Percentiles rank a stretch among this genome's conserved stretches.
These are phyloP conservation scores for Physcomitrium patens DNA, from an alignment of 225 moss, liverwort and hornwort species.

Conservation along the genomic window DNA sequence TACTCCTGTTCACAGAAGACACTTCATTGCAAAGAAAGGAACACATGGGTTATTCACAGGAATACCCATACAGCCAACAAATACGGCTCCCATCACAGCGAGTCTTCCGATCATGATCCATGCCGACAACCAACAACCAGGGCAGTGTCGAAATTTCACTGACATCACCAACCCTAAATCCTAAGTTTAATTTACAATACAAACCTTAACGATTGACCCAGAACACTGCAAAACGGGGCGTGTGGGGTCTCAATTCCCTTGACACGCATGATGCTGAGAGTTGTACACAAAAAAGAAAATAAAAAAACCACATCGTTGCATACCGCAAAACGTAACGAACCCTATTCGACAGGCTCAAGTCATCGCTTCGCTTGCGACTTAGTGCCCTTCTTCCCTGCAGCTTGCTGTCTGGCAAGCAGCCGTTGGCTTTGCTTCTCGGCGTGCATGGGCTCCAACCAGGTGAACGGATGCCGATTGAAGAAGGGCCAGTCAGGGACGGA, in stretches of 20 bases:
- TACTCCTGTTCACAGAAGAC: constrained; percentile 9
- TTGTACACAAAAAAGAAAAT: background rate
- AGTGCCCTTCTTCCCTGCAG: constrained; percentile 63
- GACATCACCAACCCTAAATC: constrained; percentile 12
- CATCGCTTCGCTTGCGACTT: constrained; percentile 66
- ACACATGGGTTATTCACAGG: constrained; percentile 28
- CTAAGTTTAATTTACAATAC: constrained; percentile 2
- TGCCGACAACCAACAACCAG: background rate
- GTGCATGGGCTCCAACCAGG: constrained; percentile 66
- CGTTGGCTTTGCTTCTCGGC: constrained; percentile 65
- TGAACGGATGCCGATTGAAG: constrained; percentile 73
- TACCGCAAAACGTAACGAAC: background rate
- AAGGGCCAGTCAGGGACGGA: constrained; percentile 83
- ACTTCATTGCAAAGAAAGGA: constrained; percentile 12
- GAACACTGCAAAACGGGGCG: background rate
- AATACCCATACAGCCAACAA: constrained; percentile 9
- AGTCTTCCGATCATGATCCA: background rate
- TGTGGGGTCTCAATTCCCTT: background rate
- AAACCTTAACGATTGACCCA: constrained; percentile 25
- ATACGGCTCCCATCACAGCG: background rate
- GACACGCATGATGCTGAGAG: background rate
- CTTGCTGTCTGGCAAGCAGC: constrained; percentile 53
- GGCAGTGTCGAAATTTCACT: background rate
- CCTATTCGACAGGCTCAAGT: background rate
- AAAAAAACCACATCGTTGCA: background rate